Evolutionary conservation across 495 filamentous ascomycete genomes (phyloP).

Genomic region (Cryomyces minteri): DNA sequence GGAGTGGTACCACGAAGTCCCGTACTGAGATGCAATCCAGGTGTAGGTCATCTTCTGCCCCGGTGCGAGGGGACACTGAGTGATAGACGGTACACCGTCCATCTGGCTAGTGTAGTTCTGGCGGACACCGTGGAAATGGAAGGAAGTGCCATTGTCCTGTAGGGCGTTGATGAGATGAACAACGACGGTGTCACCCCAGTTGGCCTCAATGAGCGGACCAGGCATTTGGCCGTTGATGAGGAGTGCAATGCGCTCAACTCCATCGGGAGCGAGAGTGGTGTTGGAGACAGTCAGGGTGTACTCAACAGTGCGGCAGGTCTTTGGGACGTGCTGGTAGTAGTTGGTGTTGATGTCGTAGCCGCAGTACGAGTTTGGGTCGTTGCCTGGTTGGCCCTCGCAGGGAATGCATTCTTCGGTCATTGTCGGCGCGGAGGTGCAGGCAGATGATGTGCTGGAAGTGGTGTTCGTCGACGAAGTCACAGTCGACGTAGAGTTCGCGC

Average conservation of each 20-base stretch:
- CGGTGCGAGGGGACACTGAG: constrained; percentile 25
- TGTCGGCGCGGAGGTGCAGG: constrained; percentile 5
- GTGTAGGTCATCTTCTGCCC: constrained; percentile 19
- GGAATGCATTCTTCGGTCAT: constrained; percentile 11
- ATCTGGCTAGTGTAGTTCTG: constrained; percentile 27
- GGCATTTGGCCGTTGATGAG: constrained; percentile 19
- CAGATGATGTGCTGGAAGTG: background rate
- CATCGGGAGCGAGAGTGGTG: constrained; percentile 17
- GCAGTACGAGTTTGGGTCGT: constrained; percentile 12
- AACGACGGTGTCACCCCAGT: constrained; percentile 21
- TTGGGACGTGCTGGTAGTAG: constrained; percentile 14
- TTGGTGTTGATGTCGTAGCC: constrained; percentile 18
- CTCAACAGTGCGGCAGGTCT: constrained; percentile 15
- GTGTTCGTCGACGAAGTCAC: background rate
- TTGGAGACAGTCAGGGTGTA: constrained; percentile 18
- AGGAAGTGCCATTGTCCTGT: constrained; percentile 22
- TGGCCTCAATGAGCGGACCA: constrained; percentile 18
- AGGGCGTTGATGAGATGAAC: constrained; percentile 17
- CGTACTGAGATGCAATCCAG: constrained; percentile 12
- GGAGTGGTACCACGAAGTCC: constrained; percentile 21
- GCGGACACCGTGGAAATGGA: constrained; percentile 34
- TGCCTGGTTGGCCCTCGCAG: constrained; percentile 17
- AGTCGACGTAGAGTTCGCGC: background rate
- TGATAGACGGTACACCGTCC: constrained; percentile 26
- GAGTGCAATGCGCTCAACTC: constrained; percentile 12